phyloP scores from a whole-genome alignment of 2,329 filamentous ascomycete species.

The Fusarium udum region DNA sequence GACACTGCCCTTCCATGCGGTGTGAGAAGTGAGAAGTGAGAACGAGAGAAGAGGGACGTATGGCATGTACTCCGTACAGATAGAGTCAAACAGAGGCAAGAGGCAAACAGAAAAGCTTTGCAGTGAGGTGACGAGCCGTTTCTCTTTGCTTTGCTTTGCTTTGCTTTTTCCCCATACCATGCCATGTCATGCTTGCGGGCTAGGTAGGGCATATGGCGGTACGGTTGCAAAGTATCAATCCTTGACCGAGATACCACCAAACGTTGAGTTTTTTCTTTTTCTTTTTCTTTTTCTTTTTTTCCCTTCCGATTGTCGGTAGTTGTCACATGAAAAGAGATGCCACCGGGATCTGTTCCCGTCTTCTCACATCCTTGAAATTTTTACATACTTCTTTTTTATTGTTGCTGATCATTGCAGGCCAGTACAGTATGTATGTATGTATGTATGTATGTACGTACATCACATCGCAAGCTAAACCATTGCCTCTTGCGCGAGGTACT shows the following conservation, averaged over 20 bases:
- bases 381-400: slow-evolving; percentile 2
- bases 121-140: slow-evolving; percentile 28
- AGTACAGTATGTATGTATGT: not conserved
- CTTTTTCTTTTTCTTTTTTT: slow-evolving; percentile 37
- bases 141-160: slow-evolving; percentile 31
- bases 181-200: slow-evolving; percentile 14
- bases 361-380: not conserved
- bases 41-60: not conserved
- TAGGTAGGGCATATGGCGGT: slow-evolving; percentile 17
- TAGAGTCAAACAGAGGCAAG: not conserved
- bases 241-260: slow-evolving; percentile 34
- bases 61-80: not conserved
- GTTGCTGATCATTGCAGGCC: not conserved
- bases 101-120: not conserved
- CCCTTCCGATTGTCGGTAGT: slow-evolving; percentile 38
- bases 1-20: slow-evolving; percentile 19
- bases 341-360: slow-evolving; percentile 5
- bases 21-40: slow-evolving; percentile 5
- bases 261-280: slow-evolving; percentile 17
- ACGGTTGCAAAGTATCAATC: slow-evolving; percentile 27
- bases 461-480: slow-evolving; percentile 22
- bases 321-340: slow-evolving; percentile 17
- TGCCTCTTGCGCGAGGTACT: slow-evolving; percentile 2
- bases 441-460: not conserved
- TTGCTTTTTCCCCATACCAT: not conserved